phyloP scores from a whole-genome alignment of 2,329 filamentous ascomycete genomes.

The Trichoderma endophyticum region DNA sequence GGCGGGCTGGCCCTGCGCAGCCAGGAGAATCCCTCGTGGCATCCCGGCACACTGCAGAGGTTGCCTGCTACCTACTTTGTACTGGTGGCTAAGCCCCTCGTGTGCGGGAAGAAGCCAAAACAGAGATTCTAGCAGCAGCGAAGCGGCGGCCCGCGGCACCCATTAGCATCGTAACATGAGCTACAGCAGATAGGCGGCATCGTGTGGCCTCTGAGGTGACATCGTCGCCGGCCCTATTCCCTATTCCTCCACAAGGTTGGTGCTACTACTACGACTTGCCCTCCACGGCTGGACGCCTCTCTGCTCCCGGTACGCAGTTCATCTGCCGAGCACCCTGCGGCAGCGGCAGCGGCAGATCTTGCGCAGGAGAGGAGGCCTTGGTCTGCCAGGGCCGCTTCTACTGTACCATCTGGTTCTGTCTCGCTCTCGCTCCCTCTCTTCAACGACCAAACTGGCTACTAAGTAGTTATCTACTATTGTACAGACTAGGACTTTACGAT shows the following conservation, averaged over 20 bases:
- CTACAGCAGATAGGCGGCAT: constrained; percentile 6
- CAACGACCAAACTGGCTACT: background rate
- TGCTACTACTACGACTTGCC: background rate
- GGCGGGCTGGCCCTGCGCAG: background rate
- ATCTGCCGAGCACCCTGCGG: constrained; percentile 18
- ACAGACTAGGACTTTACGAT: background rate
- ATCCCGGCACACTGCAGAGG: constrained; percentile 14
- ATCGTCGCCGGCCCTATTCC: constrained; percentile 16
- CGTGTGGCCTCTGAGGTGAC: constrained; percentile 11
- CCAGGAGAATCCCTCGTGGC: constrained; percentile 19
- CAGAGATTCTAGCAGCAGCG: constrained; percentile 7
- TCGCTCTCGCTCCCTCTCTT: background rate
- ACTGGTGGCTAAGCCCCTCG: background rate
- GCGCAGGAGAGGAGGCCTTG: background rate
- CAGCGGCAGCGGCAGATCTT: constrained; percentile 16
- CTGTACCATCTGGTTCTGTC: background rate
- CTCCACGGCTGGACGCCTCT: constrained; percentile 7
- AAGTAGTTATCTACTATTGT: background rate
- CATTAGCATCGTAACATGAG: background rate
- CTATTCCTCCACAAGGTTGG: constrained; percentile 4
- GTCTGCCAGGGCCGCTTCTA: background rate
- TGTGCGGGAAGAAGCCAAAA: constrained; percentile 7
- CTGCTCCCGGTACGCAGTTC: constrained; percentile 12
- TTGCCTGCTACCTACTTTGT: background rate
- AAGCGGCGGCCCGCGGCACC: constrained; percentile 17